Evolutionary conservation across 805 yeast species (phyloP), one percentile per base, ranked within the genome.

Genomic region (Ogataea naganishii): DNA sequence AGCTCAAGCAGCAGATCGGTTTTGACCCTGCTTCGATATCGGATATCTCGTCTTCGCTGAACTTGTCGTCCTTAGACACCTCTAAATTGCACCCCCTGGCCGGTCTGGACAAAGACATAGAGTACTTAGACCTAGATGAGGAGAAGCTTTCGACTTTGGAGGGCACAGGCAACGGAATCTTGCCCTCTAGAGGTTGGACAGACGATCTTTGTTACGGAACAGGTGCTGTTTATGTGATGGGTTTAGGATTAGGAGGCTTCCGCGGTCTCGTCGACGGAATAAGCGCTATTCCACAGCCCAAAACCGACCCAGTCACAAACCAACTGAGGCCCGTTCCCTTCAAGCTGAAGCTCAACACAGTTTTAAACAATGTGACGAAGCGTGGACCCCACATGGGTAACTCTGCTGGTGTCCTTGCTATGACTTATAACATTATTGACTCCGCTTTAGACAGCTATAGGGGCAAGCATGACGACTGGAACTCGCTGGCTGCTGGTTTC

Each of bases 121-220:
- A 92, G 56, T 89, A 77, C 53, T 61, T 92, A 43, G 95, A 89
- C 44, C 66, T 92, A 38, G 96, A 89, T 47, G 88, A 79, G 37
- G 96, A 86, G 41, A 73, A 69, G 44, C 62, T 86, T 38, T 71
- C 75, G 27, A 58, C 71, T n/a, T 57, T 83, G 46, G 94, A 85
- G 48, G 96, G 95, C 23, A 74, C 94, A 2, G 47, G 53, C 12
- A 85, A 83, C 50, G 94, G 96, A 35, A 54, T 89, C 35, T 71
- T 92, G 39, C 96, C 98, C 17, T 81, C 94, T n/a, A 78, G 96
- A 62, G 95, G 94, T 45, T 92, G 96, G 94, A 72, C 86, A 11
- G 98, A 92, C 56, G 97, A 92, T 62, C 69, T 92, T 41, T 86
- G 96, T 70, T 92, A 92, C 58, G 98, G 98, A 44, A 81, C 97